Evolutionary conservation across 2,329 filamentous ascomycete species (phyloP).

Genomic region (Colletotrichum tanaceti): DNA sequence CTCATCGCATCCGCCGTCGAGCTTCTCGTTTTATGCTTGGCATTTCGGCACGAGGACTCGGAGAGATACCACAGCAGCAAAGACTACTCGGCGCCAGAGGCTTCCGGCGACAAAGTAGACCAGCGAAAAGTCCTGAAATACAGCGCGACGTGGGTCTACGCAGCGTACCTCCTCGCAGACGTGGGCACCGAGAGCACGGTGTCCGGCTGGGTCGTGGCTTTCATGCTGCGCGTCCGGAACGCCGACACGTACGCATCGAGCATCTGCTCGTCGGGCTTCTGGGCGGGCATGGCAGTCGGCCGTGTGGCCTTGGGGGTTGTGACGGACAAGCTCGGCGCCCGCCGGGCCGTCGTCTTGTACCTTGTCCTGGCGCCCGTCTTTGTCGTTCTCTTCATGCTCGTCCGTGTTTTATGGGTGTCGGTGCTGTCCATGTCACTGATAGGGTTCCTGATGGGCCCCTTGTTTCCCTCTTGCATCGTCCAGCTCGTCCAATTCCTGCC

Average conservation of each 20-base stretch:
- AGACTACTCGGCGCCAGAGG: constrained; percentile 49
- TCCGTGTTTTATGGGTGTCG: constrained; percentile 24
- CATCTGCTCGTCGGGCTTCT: constrained; percentile 57
- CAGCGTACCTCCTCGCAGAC: constrained; percentile 56
- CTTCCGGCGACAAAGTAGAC: constrained; percentile 1
- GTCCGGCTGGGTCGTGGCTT: constrained; percentile 59
- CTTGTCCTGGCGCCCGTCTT: constrained; percentile 2
- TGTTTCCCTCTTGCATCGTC: constrained; percentile 37
- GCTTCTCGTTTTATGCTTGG: constrained; percentile 58
- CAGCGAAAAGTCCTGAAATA: constrained; percentile 47
- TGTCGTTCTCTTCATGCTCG: constrained; percentile 17
- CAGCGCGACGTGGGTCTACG: constrained; percentile 54
- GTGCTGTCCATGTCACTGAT: constrained; percentile 28
- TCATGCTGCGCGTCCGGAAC: constrained; percentile 55
- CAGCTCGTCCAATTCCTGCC: constrained; percentile 24
- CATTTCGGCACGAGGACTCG: constrained; percentile 74
- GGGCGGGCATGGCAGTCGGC: constrained; percentile 57
- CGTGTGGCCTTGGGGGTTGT: constrained; percentile 49
- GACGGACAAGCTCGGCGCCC: constrained; percentile 48
- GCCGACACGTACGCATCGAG: constrained; percentile 51
- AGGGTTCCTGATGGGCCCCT: constrained; percentile 38
- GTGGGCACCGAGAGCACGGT: constrained; percentile 58
- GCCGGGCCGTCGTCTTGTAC: constrained; percentile 23
- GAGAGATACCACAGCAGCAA: constrained; percentile 61
- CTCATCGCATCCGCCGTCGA: constrained; percentile 65